Conservation (phyloP, 352 stramenopile species). For the Phytopythium boreale region DNA sequence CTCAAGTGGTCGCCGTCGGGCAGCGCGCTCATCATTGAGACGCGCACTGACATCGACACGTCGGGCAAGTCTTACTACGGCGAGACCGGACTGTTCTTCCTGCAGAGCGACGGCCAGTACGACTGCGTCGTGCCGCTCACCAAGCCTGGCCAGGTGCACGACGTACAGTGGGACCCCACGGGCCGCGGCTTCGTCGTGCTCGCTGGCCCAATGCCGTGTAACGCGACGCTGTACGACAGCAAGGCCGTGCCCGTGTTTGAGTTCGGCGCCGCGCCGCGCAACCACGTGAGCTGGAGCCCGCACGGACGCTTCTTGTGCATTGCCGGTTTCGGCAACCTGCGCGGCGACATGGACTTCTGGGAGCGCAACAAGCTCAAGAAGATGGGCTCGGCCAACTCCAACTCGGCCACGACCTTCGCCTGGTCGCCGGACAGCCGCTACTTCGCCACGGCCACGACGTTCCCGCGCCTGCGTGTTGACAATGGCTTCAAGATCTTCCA, state of each 20-base stretch:
- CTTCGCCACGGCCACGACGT: conserved; percentile 95
- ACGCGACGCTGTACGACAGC: conserved; percentile 95
- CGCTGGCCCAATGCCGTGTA: conserved; percentile 93
- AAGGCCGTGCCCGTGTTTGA: conserved; percentile 95
- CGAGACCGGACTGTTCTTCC: conserved; percentile 94
- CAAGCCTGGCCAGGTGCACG: conserved; percentile 92
- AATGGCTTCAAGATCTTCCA: conserved; percentile 97
- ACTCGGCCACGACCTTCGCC: conserved; percentile 71
- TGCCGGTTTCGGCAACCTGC: conserved; percentile 96
- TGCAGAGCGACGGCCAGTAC: conserved; percentile 91
- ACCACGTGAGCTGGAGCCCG: conserved; percentile 94
- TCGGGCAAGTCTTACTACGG: conserved; percentile 97
- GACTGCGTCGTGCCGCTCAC: conserved; percentile 89
- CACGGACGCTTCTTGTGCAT: conserved; percentile 96
- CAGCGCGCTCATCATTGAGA: conserved; percentile 87
- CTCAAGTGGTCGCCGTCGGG: conserved; percentile 90
- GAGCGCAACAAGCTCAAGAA: conserved; percentile 96
- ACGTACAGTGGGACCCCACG: conserved; percentile 94
- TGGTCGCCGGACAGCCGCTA: conserved; percentile 96
- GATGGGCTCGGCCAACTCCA: conserved; percentile 84
- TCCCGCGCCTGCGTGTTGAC: conserved; percentile 98
- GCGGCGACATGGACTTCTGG: conserved; percentile 96
- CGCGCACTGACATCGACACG: conserved; percentile 90
- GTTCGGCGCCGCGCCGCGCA: conserved; percentile 94
- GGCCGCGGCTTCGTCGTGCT: conserved; percentile 94